These are phyloP conservation scores for Fonsecaea multimorphosa DNA, from an alignment of 2,329 filamentous ascomycete species.

Conservation along the genomic window DNA sequence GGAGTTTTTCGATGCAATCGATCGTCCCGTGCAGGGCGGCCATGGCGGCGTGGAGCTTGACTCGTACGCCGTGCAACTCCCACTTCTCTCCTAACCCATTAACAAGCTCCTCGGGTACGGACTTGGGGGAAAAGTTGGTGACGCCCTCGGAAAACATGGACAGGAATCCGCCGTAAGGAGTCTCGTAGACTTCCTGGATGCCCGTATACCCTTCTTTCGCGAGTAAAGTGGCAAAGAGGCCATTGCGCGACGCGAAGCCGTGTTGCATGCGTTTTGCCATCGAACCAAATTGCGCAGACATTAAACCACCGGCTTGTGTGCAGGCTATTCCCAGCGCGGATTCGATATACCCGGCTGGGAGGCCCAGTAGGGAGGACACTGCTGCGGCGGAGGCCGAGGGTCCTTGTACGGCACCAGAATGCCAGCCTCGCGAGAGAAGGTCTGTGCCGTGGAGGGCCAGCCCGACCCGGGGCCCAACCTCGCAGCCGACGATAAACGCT, in stretches of 20 bases:
- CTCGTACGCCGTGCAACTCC: slow-evolving; percentile 45
- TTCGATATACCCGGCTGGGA: slow-evolving; percentile 43
- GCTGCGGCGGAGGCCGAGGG: slow-evolving; percentile 47
- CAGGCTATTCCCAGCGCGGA: slow-evolving; percentile 50
- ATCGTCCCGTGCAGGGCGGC: slow-evolving; percentile 47
- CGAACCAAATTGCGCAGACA: slow-evolving; percentile 53
- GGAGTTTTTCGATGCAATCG: slow-evolving; percentile 46
- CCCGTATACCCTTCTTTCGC: slow-evolving; percentile 50
- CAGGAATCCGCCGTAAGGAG: slow-evolving; percentile 52
- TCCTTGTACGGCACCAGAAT: slow-evolving; percentile 51
- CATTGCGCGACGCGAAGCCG: slow-evolving; percentile 54
- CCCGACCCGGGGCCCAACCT: slow-evolving; percentile 50
- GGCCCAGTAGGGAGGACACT: slow-evolving; percentile 43
- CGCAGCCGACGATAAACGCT: slow-evolving; percentile 49
- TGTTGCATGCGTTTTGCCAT: slow-evolving; percentile 56
- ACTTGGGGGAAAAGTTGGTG: slow-evolving; percentile 41
- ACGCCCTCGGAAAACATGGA: slow-evolving; percentile 46
- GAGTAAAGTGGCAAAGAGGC: slow-evolving; percentile 50
- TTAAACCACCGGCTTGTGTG: slow-evolving; percentile 50
- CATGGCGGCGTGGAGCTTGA: slow-evolving; percentile 50
- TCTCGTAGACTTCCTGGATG: slow-evolving; percentile 52
- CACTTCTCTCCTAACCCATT: slow-evolving; percentile 47
- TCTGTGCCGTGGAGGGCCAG: slow-evolving; percentile 48
- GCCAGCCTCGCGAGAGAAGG: slow-evolving; percentile 50
- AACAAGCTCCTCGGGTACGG: slow-evolving; percentile 40